Evolutionary conservation across 352 stramenopile species (phyloP).

Genomic region (Lagenidium sp.): DNA sequence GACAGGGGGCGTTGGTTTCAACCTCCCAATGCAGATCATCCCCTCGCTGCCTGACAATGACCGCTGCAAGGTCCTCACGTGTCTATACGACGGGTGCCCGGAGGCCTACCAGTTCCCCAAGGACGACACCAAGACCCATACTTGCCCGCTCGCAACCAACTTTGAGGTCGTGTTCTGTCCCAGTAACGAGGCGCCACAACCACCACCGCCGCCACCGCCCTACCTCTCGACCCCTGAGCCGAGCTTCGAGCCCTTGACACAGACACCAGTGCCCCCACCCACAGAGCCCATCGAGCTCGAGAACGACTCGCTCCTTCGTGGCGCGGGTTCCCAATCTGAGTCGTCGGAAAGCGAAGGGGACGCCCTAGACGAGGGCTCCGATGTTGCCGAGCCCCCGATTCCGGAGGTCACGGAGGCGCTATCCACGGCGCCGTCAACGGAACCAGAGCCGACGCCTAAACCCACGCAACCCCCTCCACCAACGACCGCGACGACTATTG

Average conservation of each 20-base stretch:
- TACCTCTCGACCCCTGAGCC: conserved; percentile 8
- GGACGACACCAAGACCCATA: conserved; percentile 65
- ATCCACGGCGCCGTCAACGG: not conserved
- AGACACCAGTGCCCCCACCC: conserved; percentile 10
- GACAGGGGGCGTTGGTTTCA: conserved; percentile 56
- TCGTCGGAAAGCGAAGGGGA: too few relatives aligned
- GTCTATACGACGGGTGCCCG: conserved; percentile 35
- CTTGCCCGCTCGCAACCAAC: conserved; percentile 30
- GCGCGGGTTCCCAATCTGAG: too few relatives aligned
- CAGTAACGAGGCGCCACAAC: too few relatives aligned
- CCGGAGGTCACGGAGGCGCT: not conserved
- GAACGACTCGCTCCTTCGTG: too few relatives aligned
- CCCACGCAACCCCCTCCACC: not conserved
- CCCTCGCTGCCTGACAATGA: conserved; percentile 21
- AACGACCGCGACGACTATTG: too few relatives aligned
- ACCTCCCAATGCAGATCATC: conserved; percentile 61
- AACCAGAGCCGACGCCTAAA: not conserved
- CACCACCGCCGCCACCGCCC: conserved; percentile 2
- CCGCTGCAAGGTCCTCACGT: conserved; percentile 41
- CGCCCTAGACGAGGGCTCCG: not conserved
- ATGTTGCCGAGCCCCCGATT: not conserved
- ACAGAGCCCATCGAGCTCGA: too few relatives aligned
- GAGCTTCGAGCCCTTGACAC: conserved; percentile 4
- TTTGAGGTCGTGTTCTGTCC: conserved; percentile 63
- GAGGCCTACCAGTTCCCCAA: conserved; percentile 65